Base-by-base conservation (phyloP, 495 filamentous ascomycete species). In the Neurospora sp. region DNA sequence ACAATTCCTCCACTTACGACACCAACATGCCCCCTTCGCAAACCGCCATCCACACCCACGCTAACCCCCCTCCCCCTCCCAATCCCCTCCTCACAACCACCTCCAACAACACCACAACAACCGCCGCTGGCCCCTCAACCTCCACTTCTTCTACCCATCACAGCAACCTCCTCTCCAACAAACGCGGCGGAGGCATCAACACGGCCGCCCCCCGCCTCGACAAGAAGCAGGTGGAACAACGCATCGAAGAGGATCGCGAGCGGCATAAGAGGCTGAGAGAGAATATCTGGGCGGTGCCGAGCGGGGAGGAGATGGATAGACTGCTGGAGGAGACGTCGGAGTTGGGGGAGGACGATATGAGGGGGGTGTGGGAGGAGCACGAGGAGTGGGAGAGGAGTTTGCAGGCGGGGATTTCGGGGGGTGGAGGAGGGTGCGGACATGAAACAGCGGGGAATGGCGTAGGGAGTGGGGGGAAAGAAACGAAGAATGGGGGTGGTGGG, bases 181-280 rank as follows among this genome's bases (percentile, higher is more conserved):
- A 66, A 18, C 53, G 53, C 27, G 53, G 53, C 27, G 53, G 53
- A 0, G 53, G 53, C 3, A 35, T 66, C 27, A 66, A 66, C 27
- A 66, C 27, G 2, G 53, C 77, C 81, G 20, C 87, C 88, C 53
- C 53, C 6, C 53, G 53, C 71, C 84, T 94, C 14, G 94, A 98
- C 78, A 95, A 94, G 80, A 88, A 90, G 71, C 90, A 95, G 84
- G 92, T 97, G 42, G 94, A 98, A 82, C 94, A 98, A 84, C 83
- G 96, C 69, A 98, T 99, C 74, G 96, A 99, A 75, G 96, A 99
- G 79, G 96, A 99, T 82, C 86, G 96, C 9, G 96, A 99, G 80
- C 86, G 96, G 48, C 97, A 98, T 82, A 98, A 98, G 84, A 84
- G 96, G 44, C 83, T 92, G 73, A 81, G 96, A 18, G 96, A 99